A percentile compares a stretch with the other conserved stretches of the same genome.
phyloP scores from a whole-genome alignment of 1,139 yeast species.

The Eremothecium sinecaudum region DNA sequence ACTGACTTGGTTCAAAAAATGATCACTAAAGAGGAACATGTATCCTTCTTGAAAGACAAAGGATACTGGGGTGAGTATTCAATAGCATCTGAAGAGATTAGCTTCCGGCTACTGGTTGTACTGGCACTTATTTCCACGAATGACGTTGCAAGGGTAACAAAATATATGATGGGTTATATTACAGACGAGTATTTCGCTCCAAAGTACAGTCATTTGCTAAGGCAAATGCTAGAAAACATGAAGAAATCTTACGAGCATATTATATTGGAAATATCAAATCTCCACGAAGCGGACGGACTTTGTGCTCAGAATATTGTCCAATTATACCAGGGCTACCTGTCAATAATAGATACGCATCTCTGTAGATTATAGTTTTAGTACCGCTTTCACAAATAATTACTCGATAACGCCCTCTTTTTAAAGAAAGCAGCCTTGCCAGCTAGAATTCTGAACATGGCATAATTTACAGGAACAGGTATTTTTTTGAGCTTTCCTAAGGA shows the following conservation, averaged over 20 bases:
- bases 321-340: slow-evolving; percentile 18
- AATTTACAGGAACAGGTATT: slow-evolving; percentile 40
- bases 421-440: slow-evolving; percentile 32
- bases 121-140: slow-evolving; percentile 37
- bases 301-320: slow-evolving; percentile 12
- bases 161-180: slow-evolving; percentile 24
- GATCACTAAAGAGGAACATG: slow-evolving; percentile 31
- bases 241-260: slow-evolving; percentile 23
- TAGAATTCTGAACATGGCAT: slow-evolving; percentile 41
- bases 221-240: slow-evolving; percentile 32
- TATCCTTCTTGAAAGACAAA: slow-evolving; percentile 39
- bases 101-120: slow-evolving; percentile 71
- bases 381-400: slow-evolving; percentile 14
- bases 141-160: slow-evolving; percentile 21
- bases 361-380: slow-evolving; percentile 1
- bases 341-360: slow-evolving; percentile 18
- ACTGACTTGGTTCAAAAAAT: slow-evolving; percentile 37
- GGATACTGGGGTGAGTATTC: slow-evolving; percentile 73
- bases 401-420: slow-evolving; percentile 16
- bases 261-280: slow-evolving; percentile 10
- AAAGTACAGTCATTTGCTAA: slow-evolving; percentile 24
- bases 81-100: slow-evolving; percentile 41
- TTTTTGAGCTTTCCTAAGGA: slow-evolving; percentile 39
- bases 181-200: slow-evolving; percentile 25
- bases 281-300: slow-evolving; percentile 7